Percentiles rank a stretch among this genome's conserved stretches.
phyloP scores from a whole-genome alignment of 441 rosid species.

The Omphalea diandra region DNA sequence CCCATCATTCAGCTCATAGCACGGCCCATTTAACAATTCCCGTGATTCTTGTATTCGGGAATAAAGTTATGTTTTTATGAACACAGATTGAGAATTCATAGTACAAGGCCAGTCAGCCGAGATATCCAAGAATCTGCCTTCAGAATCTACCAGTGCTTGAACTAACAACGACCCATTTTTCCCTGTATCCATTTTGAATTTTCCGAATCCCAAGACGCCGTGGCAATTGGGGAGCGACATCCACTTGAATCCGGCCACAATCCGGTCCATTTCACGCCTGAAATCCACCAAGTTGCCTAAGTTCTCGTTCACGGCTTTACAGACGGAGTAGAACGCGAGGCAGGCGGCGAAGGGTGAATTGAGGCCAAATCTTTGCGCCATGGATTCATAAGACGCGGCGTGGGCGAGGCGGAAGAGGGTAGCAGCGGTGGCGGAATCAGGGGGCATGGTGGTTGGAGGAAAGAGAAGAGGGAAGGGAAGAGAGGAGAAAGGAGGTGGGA shows the following conservation, averaged over 20 bases:
- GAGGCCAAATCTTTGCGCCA: slow-evolving; percentile 46
- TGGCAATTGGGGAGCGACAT: slow-evolving; percentile 64
- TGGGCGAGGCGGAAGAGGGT: slow-evolving; percentile 77
- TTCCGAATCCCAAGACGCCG: slow-evolving; percentile 64
- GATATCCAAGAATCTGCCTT: slow-evolving; percentile 64
- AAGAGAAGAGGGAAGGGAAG: slow-evolving; percentile 37
- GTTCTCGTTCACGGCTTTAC: slow-evolving; percentile 53
- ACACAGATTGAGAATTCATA: slow-evolving; percentile 46
- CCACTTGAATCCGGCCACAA: slow-evolving; percentile 52
- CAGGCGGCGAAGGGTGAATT: slow-evolving; percentile 54
- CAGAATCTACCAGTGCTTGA: slow-evolving; percentile 73
- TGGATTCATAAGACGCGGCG: slow-evolving; percentile 47
- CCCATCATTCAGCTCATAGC: slow-evolving; percentile 41
- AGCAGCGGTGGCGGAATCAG: slow-evolving; percentile 52
- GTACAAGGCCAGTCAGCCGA: slow-evolving; percentile 80
- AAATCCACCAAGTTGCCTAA: slow-evolving; percentile 43
- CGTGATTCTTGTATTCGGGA: slow-evolving; percentile 38
- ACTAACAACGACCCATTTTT: slow-evolving; percentile 50
- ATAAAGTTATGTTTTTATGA: slow-evolving; percentile 49
- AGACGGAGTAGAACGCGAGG: slow-evolving; percentile 56
- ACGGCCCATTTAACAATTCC: slow-evolving; percentile 47
- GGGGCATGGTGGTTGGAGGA: slow-evolving; percentile 35
- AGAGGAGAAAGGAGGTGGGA: slow-evolving; percentile 33
- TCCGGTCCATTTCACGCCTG: slow-evolving; percentile 34
- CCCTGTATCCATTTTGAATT: slow-evolving; percentile 50